A percentile compares a stretch with the other conserved stretches of the same genome.
Evolutionary conservation across 2,329 filamentous ascomycete species (phyloP).

Genomic region (Fusarium miscanthi): DNA sequence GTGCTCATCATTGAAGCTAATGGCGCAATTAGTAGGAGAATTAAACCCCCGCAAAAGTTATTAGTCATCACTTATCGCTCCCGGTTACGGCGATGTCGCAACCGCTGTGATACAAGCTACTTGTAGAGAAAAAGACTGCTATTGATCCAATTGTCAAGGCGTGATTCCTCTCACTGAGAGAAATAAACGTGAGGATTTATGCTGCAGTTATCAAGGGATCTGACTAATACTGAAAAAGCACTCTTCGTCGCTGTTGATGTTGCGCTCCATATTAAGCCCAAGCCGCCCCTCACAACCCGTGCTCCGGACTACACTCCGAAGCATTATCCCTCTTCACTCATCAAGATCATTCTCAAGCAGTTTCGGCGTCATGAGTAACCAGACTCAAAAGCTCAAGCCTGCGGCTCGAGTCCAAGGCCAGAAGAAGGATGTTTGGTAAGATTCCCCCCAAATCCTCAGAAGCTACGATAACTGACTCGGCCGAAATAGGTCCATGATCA

Average conservation of each 20-base stretch:
- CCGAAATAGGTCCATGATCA: conserved; percentile 68
- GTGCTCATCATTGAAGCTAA: conserved; percentile 41
- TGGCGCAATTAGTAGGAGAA: conserved; percentile 35
- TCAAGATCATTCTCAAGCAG: conserved; percentile 35
- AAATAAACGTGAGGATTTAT: conserved; percentile 3
- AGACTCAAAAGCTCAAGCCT: conserved; percentile 60
- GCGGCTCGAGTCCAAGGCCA: conserved; percentile 62
- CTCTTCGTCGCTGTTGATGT: conserved; percentile 37
- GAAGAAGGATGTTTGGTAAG: conserved; percentile 65
- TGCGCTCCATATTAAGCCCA: conserved; percentile 44
- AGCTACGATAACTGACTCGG: conserved; percentile 5
- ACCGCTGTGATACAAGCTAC: not conserved
- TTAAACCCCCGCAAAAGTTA: conserved; percentile 8
- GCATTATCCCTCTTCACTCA: conserved; percentile 31
- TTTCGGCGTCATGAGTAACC: conserved; percentile 53
- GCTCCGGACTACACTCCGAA: conserved; percentile 37
- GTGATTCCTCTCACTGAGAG: conserved; percentile 3
- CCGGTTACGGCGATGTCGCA: conserved; percentile 45
- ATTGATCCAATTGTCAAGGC: conserved; percentile 5
- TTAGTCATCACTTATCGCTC: conserved; percentile 40
- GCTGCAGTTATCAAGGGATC: not conserved
- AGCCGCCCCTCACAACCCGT: conserved; percentile 28
- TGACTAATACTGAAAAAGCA: conserved; percentile 23
- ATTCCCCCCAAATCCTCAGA: not conserved
- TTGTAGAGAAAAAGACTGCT: not conserved